These are phyloP conservation scores for Annulohypoxylon stygium DNA, from an alignment of 495 filamentous ascomycete genomes.

Conservation along the genomic window DNA sequence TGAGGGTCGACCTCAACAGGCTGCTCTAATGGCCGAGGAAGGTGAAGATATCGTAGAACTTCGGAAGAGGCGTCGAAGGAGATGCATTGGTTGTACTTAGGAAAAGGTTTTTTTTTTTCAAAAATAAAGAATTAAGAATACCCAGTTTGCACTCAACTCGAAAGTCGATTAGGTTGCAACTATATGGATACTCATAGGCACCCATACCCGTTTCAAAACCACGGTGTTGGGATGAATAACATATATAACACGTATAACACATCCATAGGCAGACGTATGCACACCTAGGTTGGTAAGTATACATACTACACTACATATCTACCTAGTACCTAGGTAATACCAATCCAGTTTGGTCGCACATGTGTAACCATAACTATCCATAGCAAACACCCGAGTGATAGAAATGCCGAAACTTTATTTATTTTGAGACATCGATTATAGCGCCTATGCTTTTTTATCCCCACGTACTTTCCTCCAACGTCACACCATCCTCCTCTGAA, in stretches of 20 bases:
- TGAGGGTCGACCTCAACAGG: slow-evolving; percentile 17
- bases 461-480: background rate
- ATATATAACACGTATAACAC: background rate
- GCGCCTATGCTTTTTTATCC: background rate
- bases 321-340: background rate
- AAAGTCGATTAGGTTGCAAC: background rate
- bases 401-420: background rate
- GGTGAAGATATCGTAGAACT: slow-evolving; percentile 33
- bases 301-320: too few relatives aligned
- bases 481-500: background rate
- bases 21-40: slow-evolving; percentile 14
- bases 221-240: background rate
- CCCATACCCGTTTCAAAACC: background rate
- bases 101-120: background rate
- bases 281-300: too few relatives aligned
- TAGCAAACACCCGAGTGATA: background rate
- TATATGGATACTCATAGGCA: background rate
- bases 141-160: background rate
- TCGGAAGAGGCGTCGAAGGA: slow-evolving; percentile 41
- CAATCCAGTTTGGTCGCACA: background rate
- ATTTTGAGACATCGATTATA: background rate
- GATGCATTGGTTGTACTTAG: slow-evolving; percentile 29
- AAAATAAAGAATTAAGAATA: slow-evolving; percentile 1
- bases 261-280: too few relatives aligned
- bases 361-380: background rate